These are phyloP conservation scores for Leccinum ambiguum DNA, from an alignment of 1,284 basidiomycete genomes.

Conservation along the genomic window DNA sequence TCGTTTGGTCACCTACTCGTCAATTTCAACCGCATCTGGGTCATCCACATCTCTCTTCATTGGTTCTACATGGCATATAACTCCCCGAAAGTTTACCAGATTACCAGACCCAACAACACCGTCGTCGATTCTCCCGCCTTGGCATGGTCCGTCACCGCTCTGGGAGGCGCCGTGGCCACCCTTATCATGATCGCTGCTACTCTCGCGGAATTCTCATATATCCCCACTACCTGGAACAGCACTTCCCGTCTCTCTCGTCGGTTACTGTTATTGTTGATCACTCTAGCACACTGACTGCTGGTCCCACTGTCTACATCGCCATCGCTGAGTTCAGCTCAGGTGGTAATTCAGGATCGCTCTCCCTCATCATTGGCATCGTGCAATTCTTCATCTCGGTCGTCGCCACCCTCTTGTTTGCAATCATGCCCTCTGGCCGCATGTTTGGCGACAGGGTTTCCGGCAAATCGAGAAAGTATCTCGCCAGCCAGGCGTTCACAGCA, in stretches of 20 bases:
- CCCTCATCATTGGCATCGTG: constrained; percentile 87
- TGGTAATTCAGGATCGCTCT: constrained; percentile 62
- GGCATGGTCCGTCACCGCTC: constrained; percentile 85
- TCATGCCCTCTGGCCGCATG: constrained; percentile 91
- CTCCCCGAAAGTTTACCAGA: constrained; percentile 79
- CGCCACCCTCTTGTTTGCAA: constrained; percentile 80
- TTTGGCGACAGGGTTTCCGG: constrained; percentile 94
- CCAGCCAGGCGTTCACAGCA: constrained; percentile 94
- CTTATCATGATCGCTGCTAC: constrained; percentile 94
- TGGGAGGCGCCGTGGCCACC: constrained; percentile 89
- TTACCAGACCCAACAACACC: constrained; percentile 27
- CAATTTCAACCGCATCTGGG: constrained; percentile 98
- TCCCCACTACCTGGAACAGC: constrained; percentile 97
- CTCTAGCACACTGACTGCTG: constrained; percentile 82
- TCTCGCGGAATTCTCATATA: constrained; percentile 91
- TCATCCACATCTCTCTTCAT: constrained; percentile 89
- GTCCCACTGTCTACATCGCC: constrained; percentile 90
- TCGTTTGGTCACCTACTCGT: constrained; percentile 93
- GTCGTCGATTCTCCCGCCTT: constrained; percentile 65
- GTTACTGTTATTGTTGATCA: constrained; percentile 81
- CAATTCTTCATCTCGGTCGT: constrained; percentile 89
- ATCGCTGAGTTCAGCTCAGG: constrained; percentile 56
- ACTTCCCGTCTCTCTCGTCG: constrained; percentile 90
- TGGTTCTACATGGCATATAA: constrained; percentile 97
- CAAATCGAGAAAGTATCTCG: constrained; percentile 92